Percentiles rank a stretch among this genome's conserved stretches.
phyloP scores from a whole-genome alignment of 1,139 yeast genomes.

The Diutina ranongensis region DNA sequence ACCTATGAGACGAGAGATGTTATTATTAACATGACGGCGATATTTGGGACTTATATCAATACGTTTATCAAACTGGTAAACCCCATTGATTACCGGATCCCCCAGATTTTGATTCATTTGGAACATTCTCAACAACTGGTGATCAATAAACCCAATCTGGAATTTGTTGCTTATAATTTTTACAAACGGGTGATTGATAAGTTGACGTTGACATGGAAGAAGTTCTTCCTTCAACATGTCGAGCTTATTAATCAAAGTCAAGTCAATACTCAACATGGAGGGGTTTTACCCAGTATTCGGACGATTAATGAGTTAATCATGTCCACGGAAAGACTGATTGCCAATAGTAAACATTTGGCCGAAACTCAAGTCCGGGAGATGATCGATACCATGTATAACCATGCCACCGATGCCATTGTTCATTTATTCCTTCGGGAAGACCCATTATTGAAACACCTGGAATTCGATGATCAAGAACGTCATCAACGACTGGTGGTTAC shows the following conservation, averaged over 20 bases:
- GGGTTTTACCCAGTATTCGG: conserved; percentile 24
- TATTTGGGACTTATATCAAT: conserved; percentile 42
- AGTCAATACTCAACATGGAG: conserved; percentile 28
- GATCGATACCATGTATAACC: conserved; percentile 31
- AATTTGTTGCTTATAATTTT: conserved; percentile 41
- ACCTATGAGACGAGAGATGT: conserved; percentile 26
- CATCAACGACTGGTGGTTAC: conserved; percentile 48
- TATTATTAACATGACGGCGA: conserved; percentile 35
- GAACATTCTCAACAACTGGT: conserved; percentile 26
- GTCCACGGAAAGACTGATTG: conserved; percentile 23
- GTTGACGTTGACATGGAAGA: conserved; percentile 45
- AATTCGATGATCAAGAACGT: conserved; percentile 46
- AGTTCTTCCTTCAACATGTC: conserved; percentile 43
- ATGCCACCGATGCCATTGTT: conserved; percentile 23
- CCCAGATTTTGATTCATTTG: conserved; percentile 27
- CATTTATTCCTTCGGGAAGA: conserved; percentile 30
- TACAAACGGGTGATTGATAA: conserved; percentile 43
- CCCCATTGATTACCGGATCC: conserved; percentile 27
- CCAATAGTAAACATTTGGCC: conserved; percentile 12
- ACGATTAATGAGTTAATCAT: conserved; percentile 24
- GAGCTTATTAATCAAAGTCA: conserved; percentile 40
- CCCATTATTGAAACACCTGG: conserved; percentile 32
- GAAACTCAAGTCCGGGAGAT: conserved; percentile 18
- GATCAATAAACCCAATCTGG: conserved; percentile 49
- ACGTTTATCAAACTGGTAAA: conserved; percentile 24